Base-by-base conservation (phyloP, 169 alveolate species). In the Besnoitia besnoiti region DNA sequence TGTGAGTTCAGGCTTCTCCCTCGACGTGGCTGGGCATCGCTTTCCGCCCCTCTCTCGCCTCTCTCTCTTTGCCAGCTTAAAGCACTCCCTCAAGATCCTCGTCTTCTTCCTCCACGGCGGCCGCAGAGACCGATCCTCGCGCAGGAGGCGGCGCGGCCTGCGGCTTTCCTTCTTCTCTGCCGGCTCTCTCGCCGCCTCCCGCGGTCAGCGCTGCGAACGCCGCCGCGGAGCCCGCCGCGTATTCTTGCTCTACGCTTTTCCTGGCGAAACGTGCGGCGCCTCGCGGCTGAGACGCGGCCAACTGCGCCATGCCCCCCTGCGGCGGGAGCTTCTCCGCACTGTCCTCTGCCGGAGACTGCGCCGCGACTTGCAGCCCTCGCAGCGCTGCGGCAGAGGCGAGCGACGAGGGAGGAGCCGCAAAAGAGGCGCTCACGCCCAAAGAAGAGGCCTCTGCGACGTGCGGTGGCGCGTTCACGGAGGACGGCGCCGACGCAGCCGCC, bases 71-170 rank as follows among this genome's bases (percentile, higher is more conserved):
- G 42, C n/a, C 80, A 8, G 21, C 24, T 19, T 67, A 67, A 7
- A 67, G 39, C 7, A 67, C 39, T 1, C 42, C 80, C 46, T 67
- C 80, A 16, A 67, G 47, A 67, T 67, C 80, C 10, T 67, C 80
- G 80, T 67, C 80, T 67, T 67, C 80, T 35, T 67, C 80, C 24
- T 67, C 80, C 21, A 30, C n/a, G 24, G 80, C 80, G 24, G 44
- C 80, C 80, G 44, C 44, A 35, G 80, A 14, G 24, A 42, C 46
- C 10, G 80, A 19, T 2, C 10, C 19, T 2, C 35, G 40, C 76
- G 76, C 76, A 10, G 76, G 40, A 24, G 76, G 12, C 19, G 37
- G 7, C 19, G 4, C n/a, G 42, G 80, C 39, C 42, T 30, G 47
- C 42, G 40, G 80, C 4, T 42, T 35, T 5, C 46, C 80, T 8